Percentiles rank a stretch among this genome's conserved stretches.
Conservation (phyloP, 371 early-diverging fungal species). For the Actinomortierella wolfii region DNA sequence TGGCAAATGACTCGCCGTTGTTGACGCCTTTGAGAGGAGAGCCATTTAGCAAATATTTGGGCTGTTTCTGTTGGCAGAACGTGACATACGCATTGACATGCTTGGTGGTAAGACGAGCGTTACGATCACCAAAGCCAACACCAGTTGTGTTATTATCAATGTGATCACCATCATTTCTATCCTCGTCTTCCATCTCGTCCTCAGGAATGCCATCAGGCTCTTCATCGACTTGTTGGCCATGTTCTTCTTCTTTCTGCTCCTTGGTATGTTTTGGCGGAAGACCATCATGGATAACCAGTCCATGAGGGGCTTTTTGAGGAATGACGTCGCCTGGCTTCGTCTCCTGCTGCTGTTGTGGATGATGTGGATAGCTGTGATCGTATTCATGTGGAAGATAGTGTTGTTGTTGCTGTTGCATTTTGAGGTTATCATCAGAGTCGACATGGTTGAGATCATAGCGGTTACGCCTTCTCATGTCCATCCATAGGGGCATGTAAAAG, state of each 20-base stretch:
- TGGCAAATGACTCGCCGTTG: not conserved
- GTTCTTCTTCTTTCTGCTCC: constrained; percentile 6
- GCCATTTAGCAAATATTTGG: not conserved
- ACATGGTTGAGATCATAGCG: no score
- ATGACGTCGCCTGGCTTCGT: no score
- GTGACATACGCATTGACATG: constrained; percentile 19
- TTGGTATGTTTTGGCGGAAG: not conserved
- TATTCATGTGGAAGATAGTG: no score
- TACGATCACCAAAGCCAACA: constrained; percentile 12
- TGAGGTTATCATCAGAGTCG: no score
- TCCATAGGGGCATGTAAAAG: constrained; percentile 20
- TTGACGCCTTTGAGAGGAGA: not conserved
- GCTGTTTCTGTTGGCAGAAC: constrained; percentile 11
- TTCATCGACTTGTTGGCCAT: not conserved
- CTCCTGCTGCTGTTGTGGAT: constrained; percentile 1
- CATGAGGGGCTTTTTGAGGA: no score
- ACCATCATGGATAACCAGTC: no score
- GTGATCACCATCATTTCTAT: no score
- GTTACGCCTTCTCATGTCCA: not conserved
- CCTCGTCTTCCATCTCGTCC: no score
- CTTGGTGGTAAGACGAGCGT: constrained; percentile 22
- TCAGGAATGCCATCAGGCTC: no score
- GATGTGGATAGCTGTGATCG: not conserved
- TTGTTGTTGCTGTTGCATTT: no score
- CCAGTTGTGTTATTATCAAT: constrained; percentile 8